Conservation (phyloP, 768 basidiomycete species). For the Phaeolepiota aurea region DNA sequence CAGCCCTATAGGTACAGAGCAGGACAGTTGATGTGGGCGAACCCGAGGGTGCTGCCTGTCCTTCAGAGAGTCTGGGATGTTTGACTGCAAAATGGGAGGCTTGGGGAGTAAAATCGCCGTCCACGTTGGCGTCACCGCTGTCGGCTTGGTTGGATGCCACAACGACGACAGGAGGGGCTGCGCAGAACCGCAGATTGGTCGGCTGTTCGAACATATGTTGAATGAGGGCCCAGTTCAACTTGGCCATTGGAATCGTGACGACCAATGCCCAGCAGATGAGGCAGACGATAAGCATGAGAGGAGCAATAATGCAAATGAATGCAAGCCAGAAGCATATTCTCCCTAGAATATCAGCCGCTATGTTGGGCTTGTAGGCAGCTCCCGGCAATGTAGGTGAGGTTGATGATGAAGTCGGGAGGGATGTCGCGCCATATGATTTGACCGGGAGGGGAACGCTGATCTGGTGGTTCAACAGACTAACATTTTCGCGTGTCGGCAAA, state of each 20-base stretch:
- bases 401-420: slow-evolving; percentile 22
- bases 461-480: slow-evolving; percentile 30
- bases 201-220: slow-evolving; percentile 75
- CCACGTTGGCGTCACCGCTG: slow-evolving; percentile 10
- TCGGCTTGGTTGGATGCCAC: slow-evolving; percentile 24
- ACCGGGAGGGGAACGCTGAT: slow-evolving; percentile 29
- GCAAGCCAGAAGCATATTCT: slow-evolving; percentile 76
- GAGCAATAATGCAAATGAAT: slow-evolving; percentile 74
- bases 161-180: slow-evolving; percentile 70
- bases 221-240: slow-evolving; percentile 91
- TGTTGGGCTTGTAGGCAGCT: slow-evolving; percentile 21
- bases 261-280: slow-evolving; percentile 92
- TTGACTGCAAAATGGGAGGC: slow-evolving; percentile 55
- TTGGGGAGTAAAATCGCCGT: slow-evolving; percentile 13
- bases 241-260: slow-evolving; percentile 97
- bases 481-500: slow-evolving; percentile 32
- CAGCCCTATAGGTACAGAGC: slow-evolving; percentile 89
- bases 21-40: slow-evolving; percentile 82
- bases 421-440: slow-evolving; percentile 67
- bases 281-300: slow-evolving; percentile 82
- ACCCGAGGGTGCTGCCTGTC: slow-evolving; percentile 83
- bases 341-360: slow-evolving; percentile 50
- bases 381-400: slow-evolving; percentile 12
- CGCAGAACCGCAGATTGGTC: slow-evolving; percentile 84
- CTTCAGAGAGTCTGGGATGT: slow-evolving; percentile 68